Evolutionary conservation across 2,329 filamentous ascomycete species (phyloP).

Genomic region (Tolypocladium tropicale): DNA sequence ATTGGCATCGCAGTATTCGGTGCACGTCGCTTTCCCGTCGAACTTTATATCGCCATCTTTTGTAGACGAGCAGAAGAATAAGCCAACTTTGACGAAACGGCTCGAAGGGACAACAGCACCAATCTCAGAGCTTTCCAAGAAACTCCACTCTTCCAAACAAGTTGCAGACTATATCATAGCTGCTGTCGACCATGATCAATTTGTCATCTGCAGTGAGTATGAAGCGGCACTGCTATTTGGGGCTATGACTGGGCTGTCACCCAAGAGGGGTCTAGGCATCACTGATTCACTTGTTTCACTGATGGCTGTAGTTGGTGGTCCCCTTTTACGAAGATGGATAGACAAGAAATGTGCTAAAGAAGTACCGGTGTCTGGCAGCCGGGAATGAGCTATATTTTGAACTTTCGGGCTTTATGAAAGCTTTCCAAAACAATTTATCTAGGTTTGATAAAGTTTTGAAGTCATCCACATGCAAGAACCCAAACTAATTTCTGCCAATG

Average conservation of each 20-base stretch:
- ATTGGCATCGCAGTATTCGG: neutral
- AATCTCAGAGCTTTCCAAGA: neutral
- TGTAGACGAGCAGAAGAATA: neutral
- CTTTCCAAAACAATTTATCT: too few relatives aligned
- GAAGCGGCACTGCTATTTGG: neutral
- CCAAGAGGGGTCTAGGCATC: neutral
- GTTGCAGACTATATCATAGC: neutral
- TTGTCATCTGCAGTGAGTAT: neutral
- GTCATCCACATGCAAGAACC: too few relatives aligned
- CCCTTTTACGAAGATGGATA: neutral
- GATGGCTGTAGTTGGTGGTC: neutral
- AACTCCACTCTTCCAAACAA: neutral
- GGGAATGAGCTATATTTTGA: too few relatives aligned
- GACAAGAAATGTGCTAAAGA: neutral
- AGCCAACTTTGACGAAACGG: neutral
- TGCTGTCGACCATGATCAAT: neutral
- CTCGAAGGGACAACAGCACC: neutral
- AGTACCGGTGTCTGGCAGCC: neutral
- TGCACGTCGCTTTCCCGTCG: neutral
- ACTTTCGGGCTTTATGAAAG: too few relatives aligned
- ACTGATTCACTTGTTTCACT: neutral
- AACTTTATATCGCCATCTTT: neutral
- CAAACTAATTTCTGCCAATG: too few relatives aligned
- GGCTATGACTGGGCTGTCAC: neutral
- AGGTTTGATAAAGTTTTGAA: too few relatives aligned